Evolutionary conservation across 768 basidiomycete species (phyloP).

Genomic region (Russula abietina): DNA sequence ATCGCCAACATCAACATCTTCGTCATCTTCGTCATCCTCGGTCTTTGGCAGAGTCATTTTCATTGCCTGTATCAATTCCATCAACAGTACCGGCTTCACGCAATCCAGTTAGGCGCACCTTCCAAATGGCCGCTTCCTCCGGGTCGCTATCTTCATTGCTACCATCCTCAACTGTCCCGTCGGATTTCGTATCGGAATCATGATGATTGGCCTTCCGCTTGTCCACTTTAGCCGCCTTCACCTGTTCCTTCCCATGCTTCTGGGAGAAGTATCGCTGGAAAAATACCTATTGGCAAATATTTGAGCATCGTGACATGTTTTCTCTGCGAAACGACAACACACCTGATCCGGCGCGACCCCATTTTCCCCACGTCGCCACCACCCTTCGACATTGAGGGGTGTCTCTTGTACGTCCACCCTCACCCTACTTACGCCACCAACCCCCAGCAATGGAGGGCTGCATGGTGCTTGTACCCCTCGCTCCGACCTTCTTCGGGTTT

Average conservation of each 20-base stretch:
- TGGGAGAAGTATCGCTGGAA: conserved; percentile 84
- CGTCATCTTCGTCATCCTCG: conserved; percentile 30
- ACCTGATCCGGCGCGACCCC: conserved; percentile 88
- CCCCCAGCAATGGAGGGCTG: conserved; percentile 75
- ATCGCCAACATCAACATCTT: conserved; percentile 25
- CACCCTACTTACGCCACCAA: conserved; percentile 62
- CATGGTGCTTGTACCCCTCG: conserved; percentile 87
- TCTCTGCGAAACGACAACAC: conserved; percentile 25
- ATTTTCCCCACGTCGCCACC: conserved; percentile 59
- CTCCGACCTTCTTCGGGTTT: conserved; percentile 73
- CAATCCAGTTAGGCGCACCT: conserved; percentile 45
- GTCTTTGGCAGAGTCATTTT: conserved; percentile 72
- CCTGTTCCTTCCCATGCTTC: conserved; percentile 54
- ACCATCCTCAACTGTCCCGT: conserved; percentile 30
- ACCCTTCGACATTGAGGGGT: conserved; percentile 68
- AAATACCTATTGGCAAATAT: conserved; percentile 51
- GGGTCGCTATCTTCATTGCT: conserved; percentile 41
- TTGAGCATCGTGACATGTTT: not conserved
- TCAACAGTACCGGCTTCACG: not conserved
- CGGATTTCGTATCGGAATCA: conserved; percentile 34
- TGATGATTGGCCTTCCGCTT: conserved; percentile 39
- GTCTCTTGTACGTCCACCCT: conserved; percentile 48
- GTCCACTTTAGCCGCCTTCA: conserved; percentile 43
- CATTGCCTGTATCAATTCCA: conserved; percentile 59
- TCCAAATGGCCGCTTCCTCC: conserved; percentile 81